These are phyloP conservation scores for Huntiella omanensis DNA, from an alignment of 2,329 filamentous ascomycete species.

Conservation along the genomic window DNA sequence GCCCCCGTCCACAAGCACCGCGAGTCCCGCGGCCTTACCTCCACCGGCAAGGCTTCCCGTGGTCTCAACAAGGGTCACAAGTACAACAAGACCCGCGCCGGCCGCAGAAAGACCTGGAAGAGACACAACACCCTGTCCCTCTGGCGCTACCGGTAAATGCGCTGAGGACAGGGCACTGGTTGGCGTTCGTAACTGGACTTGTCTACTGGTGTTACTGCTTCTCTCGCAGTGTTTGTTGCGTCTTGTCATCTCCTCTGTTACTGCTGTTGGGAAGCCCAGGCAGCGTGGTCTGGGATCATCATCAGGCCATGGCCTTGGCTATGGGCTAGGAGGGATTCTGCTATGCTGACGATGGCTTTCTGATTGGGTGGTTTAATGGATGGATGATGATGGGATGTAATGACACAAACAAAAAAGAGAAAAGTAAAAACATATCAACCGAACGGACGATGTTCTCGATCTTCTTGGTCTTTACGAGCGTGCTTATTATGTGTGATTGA, in stretches of 20 bases:
- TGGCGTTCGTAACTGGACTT: constrained; percentile 1
- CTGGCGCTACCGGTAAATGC: constrained; percentile 81
- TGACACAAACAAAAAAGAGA: constrained; percentile 6
- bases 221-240: constrained; percentile 7
- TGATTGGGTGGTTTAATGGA: constrained; percentile 1
- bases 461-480: neutral
- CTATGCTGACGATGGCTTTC: constrained; percentile 9
- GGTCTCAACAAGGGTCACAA: constrained; percentile 98
- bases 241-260: constrained; percentile 7
- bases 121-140: constrained; percentile 97
- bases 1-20: constrained; percentile 99
- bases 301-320: constrained; percentile 11
- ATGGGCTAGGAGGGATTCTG: constrained; percentile 11
- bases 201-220: constrained; percentile 7
- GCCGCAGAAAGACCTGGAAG: constrained; percentile 99
- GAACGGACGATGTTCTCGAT: neutral
- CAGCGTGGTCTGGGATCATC: constrained; percentile 10
- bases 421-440: constrained; percentile 3
- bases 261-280: constrained; percentile 9
- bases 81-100: constrained; percentile 96
- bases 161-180: constrained; percentile 2
- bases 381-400: neutral
- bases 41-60: constrained; percentile 98
- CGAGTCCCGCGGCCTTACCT: constrained; percentile 89
- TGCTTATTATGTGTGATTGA: neutral